Evolutionary conservation across 371 early-diverging fungal genomes (phyloP), one percentile per base, ranked within the genome.

Genomic region (Polyrhizophydium stewartii): DNA sequence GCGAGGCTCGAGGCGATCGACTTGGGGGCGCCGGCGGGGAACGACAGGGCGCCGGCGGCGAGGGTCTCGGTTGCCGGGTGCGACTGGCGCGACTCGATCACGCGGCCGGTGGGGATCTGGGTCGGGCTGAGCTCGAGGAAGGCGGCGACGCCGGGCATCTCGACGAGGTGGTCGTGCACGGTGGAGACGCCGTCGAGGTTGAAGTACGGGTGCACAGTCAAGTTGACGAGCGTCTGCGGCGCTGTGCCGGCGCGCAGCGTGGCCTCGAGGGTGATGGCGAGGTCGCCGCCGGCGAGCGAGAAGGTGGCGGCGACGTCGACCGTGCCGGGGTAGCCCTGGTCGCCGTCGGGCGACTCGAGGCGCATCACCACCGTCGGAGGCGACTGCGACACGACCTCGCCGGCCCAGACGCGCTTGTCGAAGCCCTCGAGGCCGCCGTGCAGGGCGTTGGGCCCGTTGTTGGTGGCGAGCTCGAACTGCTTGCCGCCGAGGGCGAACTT

Each of bases 31-130:
- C 10, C 60, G 5, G 63, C 41, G 24, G 38, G 50, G 24, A 49
- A 43, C n/a, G n/a, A n/a, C n/a, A n/a, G n/a, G n/a, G n/a, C n/a
- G n/a, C n/a, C n/a, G 7, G 35, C 35, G 35, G 35, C 35, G 7
- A 3, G 28, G 49, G 10, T 7, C 7, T 47, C 49, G 16, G 3
- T 3, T 3, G 22, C 28, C 7, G 49, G 3, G 28, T 47, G 49
- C 10, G 28, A 7, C 7, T 3, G 49, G 7, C 9, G 10, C 22
- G 28, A 47, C 7, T 6, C 3, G 28, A 16, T 3, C 22, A 25
- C 49, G 7, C 3, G 3, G 13, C 91, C 89, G 10, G 89, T 89
- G 28, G 91, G 91, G 22, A 87, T 70, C 40, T 82, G 77, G 50
- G 72, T 73, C 0, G 68, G 64, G 57, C 85, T 80, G 24, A 83